Conservation (phyloP, 2,329 filamentous ascomycete genomes). For the Dothistroma pini region DNA sequence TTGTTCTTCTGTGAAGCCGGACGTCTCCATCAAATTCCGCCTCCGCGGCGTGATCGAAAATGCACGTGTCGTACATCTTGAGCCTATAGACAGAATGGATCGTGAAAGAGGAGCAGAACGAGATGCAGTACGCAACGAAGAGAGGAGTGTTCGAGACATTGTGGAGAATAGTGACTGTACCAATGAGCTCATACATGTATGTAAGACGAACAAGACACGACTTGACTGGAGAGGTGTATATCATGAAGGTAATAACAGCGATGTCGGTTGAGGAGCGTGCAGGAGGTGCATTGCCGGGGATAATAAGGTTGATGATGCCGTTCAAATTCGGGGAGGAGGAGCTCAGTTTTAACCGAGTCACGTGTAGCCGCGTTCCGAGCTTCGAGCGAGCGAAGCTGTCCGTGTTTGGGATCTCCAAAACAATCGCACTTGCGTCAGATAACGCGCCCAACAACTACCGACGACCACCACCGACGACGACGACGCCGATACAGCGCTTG, state of each 20-base stretch:
- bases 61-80: slow-evolving; percentile 19
- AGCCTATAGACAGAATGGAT: not conserved
- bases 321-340: not conserved
- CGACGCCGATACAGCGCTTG: slow-evolving; percentile 2
- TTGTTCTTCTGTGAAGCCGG: slow-evolving; percentile 69
- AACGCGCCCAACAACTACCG: slow-evolving; percentile 7
- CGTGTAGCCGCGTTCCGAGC: not conserved
- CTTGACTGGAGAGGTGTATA: not conserved
- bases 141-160: slow-evolving; percentile 23
- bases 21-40: slow-evolving; percentile 63
- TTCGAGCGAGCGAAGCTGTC: not conserved
- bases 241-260: not conserved
- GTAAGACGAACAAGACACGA: not conserved
- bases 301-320: not conserved
- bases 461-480: slow-evolving; percentile 10
- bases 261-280: not conserved
- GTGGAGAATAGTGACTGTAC: not conserved
- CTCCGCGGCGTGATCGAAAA: slow-evolving; percentile 35
- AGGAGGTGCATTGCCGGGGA: not conserved
- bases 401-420: not conserved
- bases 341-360: not conserved
- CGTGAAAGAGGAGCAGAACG: slow-evolving; percentile 10
- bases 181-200: not conserved
- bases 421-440: not conserved
- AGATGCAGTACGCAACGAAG: slow-evolving; percentile 19